Evolutionary conservation across 106 monocot species (phyloP).

Genomic region (Iris macrosiphon): DNA sequence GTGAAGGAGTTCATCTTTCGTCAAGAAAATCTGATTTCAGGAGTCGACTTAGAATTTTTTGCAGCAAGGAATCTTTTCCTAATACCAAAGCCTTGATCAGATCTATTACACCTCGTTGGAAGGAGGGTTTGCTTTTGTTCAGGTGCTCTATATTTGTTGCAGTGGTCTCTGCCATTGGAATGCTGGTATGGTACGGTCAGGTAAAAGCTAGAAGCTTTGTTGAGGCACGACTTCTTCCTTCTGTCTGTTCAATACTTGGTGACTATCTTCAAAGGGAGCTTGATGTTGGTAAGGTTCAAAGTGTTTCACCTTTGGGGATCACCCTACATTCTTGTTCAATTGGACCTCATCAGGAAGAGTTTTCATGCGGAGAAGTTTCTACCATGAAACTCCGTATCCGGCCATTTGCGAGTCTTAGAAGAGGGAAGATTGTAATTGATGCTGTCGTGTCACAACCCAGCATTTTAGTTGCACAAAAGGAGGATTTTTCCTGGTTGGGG

Average conservation of each 20-base stretch:
- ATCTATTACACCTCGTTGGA: slow-evolving; percentile 53
- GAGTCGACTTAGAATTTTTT: slow-evolving; percentile 29
- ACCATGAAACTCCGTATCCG: slow-evolving; percentile 63
- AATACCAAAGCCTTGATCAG: slow-evolving; percentile 31
- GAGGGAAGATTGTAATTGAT: slow-evolving; percentile 90
- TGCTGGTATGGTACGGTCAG: slow-evolving; percentile 81
- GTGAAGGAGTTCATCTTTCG: slow-evolving; percentile 7
- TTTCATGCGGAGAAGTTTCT: slow-evolving; percentile 89
- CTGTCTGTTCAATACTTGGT: slow-evolving; percentile 68
- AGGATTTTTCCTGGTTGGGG: slow-evolving; percentile 93
- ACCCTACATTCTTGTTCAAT: slow-evolving; percentile 81
- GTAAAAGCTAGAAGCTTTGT: slow-evolving; percentile 51
- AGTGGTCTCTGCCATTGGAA: slow-evolving; percentile 59
- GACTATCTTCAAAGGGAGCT: slow-evolving; percentile 83
- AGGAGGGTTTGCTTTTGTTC: slow-evolving; percentile 67
- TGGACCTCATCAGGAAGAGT: slow-evolving; percentile 78
- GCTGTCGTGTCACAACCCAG: slow-evolving; percentile 71
- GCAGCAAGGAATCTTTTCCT: slow-evolving; percentile 33
- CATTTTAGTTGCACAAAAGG: slow-evolving; percentile 75
- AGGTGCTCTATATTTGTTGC: slow-evolving; percentile 74
- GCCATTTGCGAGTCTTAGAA: slow-evolving; percentile 84
- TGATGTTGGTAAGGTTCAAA: slow-evolving; percentile 65
- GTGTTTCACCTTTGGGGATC: slow-evolving; percentile 82
- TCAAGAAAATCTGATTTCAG: slow-evolving; percentile 14
- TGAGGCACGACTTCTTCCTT: slow-evolving; percentile 65